Conservation (phyloP, 73 alveolate genomes). For the Paramecium sonneborni region DNA sequence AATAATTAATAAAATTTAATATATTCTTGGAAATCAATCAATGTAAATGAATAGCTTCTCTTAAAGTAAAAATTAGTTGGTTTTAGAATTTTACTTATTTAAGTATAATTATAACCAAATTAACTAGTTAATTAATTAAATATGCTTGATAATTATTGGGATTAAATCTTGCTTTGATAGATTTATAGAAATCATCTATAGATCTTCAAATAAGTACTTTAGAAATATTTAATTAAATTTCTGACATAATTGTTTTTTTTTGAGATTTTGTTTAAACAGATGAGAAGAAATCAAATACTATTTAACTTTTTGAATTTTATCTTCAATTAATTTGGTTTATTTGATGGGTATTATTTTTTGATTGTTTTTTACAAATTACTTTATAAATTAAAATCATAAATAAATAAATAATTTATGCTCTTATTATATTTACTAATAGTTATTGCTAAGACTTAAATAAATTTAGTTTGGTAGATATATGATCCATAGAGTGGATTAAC, state of each 20-base stretch:
- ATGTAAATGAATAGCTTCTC: constrained; percentile 71
- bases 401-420: neutral
- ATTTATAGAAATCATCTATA: constrained; percentile 78
- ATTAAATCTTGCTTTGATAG: constrained; percentile 75
- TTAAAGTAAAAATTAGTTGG: constrained; percentile 68
- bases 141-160: constrained; percentile 81
- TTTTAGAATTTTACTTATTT: constrained; percentile 75
- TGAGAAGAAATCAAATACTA: constrained; percentile 73
- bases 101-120: constrained; percentile 79
- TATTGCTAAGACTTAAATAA: neutral
- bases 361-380: constrained; percentile 61
- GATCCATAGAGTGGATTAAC: neutral
- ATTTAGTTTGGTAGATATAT: constrained; percentile 13
- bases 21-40: constrained; percentile 66
- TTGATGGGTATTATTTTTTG: constrained; percentile 2
- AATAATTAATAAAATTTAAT: constrained; percentile 53
- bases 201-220: constrained; percentile 77
- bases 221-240: constrained; percentile 76
- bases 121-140: constrained; percentile 78
- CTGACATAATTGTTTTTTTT: constrained; percentile 63
- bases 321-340: constrained; percentile 77
- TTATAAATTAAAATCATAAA: neutral
- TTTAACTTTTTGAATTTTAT: constrained; percentile 71
- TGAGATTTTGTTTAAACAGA: constrained; percentile 72
- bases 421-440: neutral